Conservation (phyloP, 306 rosid genomes). For the Vigna nakashimae region DNA sequence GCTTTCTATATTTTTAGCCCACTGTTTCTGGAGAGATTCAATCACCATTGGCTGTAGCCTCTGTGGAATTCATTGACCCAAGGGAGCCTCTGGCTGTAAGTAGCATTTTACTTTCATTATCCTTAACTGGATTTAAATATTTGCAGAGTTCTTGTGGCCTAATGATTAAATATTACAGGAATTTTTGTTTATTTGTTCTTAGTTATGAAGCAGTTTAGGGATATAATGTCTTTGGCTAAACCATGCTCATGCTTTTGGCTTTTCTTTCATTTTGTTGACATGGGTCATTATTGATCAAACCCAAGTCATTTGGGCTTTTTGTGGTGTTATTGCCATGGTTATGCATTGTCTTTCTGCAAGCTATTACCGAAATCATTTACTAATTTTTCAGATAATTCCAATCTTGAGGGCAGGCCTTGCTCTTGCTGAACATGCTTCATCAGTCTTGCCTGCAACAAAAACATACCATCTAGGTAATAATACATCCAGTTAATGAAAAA, state of each 20-base stretch:
- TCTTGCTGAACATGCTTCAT: slow-evolving; percentile 81
- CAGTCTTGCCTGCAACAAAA: slow-evolving; percentile 84
- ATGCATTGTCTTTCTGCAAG: slow-evolving; percentile 32
- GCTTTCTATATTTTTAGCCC: slow-evolving; percentile 62
- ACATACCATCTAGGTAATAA: slow-evolving; percentile 87
- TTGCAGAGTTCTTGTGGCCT: slow-evolving; percentile 11
- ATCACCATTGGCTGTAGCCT: slow-evolving; percentile 88
- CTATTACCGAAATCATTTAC: slow-evolving; percentile 42
- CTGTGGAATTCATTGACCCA: slow-evolving; percentile 92
- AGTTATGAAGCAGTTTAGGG: slow-evolving; percentile 25
- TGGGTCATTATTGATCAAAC: neutral
- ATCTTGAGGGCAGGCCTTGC: slow-evolving; percentile 95
- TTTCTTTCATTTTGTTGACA: neutral
- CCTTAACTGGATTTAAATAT: slow-evolving; percentile 21
- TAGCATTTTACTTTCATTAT: slow-evolving; percentile 34
- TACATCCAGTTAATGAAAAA: slow-evolving; percentile 3
- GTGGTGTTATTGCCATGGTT: slow-evolving; percentile 12
- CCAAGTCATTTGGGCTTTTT: slow-evolving; percentile 9
- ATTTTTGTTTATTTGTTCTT: neutral
- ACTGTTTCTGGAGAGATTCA: slow-evolving; percentile 85
- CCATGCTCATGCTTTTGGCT: neutral
- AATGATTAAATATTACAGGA: neutral
- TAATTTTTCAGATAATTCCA: slow-evolving; percentile 76
- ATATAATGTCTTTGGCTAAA: slow-evolving; percentile 17
- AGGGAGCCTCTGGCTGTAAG: slow-evolving; percentile 88